Percentiles rank a stretch among this genome's conserved stretches.
Conservation (phyloP, 805 yeast genomes). For the Torulaspora franciscae region DNA sequence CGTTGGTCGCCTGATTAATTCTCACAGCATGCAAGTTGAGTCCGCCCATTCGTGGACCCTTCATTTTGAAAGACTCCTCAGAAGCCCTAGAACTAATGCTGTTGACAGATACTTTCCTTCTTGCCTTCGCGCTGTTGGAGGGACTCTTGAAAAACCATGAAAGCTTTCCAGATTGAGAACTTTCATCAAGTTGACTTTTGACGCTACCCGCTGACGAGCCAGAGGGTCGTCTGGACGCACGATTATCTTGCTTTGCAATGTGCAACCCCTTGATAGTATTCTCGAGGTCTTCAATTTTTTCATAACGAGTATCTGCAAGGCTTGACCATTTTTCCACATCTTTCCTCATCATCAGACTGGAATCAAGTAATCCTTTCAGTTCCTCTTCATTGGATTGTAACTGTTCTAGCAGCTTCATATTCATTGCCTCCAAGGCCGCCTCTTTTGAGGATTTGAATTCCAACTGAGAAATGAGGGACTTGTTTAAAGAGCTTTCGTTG, state of each 20-base stretch:
- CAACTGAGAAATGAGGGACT: slow-evolving; percentile 10
- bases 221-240: slow-evolving; percentile 6
- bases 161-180: slow-evolving; percentile 7
- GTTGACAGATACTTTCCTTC: slow-evolving; percentile 19
- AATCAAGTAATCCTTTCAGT: slow-evolving; percentile 14
- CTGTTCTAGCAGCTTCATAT: slow-evolving; percentile 22
- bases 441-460: slow-evolving; percentile 13
- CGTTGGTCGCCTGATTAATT: slow-evolving; percentile 1
- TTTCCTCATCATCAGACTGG: slow-evolving; percentile 16
- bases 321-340: slow-evolving; percentile 18
- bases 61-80: slow-evolving; percentile 11
- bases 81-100: slow-evolving; percentile 14
- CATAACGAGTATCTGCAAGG: slow-evolving; percentile 13
- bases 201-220: slow-evolving; percentile 15
- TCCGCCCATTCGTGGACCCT: slow-evolving; percentile 20
- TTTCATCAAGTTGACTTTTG: slow-evolving; percentile 13
- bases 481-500: slow-evolving; percentile 14
- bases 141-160: slow-evolving; percentile 15
- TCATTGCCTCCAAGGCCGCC: slow-evolving; percentile 21
- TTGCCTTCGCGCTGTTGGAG: slow-evolving; percentile 6
- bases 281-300: slow-evolving; percentile 18
- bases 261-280: slow-evolving; percentile 8
- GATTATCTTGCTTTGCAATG: slow-evolving; percentile 4
- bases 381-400: slow-evolving; percentile 21
- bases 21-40: slow-evolving; percentile 20